These are phyloP conservation scores for Penicillium olsonii DNA, from an alignment of 2,329 filamentous ascomycete genomes.

Conservation along the genomic window DNA sequence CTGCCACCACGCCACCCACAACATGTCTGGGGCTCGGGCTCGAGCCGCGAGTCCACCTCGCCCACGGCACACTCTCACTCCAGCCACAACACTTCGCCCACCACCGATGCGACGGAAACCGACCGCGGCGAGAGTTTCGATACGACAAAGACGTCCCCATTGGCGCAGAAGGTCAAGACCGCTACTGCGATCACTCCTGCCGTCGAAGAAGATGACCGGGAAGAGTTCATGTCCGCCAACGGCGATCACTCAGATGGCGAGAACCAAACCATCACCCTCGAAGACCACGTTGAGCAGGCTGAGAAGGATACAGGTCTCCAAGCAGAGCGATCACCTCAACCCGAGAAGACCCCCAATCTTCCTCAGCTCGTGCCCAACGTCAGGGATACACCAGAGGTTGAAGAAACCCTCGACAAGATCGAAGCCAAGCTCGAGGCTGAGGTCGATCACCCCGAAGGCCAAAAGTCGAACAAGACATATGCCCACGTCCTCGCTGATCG, in stretches of 20 bases:
- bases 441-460: constrained; percentile 1
- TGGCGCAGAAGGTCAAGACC: constrained; percentile 18
- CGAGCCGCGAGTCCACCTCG: constrained; percentile 27
- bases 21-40: constrained; percentile 27
- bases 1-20: constrained; percentile 73
- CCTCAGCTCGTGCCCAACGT: constrained; percentile 2
- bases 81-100: constrained; percentile 27
- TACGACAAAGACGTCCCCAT: constrained; percentile 12
- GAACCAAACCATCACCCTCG: constrained; percentile 3
- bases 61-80: constrained; percentile 27
- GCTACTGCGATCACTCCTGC: constrained; percentile 17
- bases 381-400: constrained; percentile 3
- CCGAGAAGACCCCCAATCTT: neutral
- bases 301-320: neutral
- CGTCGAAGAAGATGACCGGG: constrained; percentile 36
- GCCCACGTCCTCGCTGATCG: neutral
- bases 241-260: constrained; percentile 32
- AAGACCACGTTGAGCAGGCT: neutral
- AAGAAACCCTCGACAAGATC: constrained; percentile 9
- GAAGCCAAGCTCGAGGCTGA: constrained; percentile 5
- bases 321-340: neutral
- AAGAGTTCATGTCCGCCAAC: constrained; percentile 46
- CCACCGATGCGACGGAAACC: constrained; percentile 17
- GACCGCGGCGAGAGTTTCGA: constrained; percentile 22
- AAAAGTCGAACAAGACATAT: neutral